Evolutionary conservation across 148 eudicot species (phyloP).

Genomic region (Chenopodium berlandieri): DNA sequence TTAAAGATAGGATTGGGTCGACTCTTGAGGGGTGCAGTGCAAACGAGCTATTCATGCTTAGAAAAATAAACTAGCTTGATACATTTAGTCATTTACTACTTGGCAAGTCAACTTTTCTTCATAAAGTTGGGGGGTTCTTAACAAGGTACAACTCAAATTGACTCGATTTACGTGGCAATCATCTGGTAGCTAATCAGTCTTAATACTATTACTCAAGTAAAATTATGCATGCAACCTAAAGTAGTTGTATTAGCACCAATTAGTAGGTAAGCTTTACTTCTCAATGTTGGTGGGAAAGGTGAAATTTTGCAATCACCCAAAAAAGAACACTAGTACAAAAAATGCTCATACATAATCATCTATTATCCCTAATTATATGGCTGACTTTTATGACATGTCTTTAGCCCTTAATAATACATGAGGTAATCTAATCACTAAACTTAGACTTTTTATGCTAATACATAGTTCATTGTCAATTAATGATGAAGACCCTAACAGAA

Average conservation of each 20-base stretch:
- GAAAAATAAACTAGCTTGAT: too few species aligned
- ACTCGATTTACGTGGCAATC: too few species aligned
- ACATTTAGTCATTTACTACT: too few species aligned
- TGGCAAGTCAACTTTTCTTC: too few species aligned
- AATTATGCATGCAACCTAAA: neutral
- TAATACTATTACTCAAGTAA: too few species aligned
- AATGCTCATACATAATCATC: neutral
- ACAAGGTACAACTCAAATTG: too few species aligned
- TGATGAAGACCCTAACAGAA: conserved; percentile 14
- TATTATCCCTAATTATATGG: neutral
- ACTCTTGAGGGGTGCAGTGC: too few species aligned
- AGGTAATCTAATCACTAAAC: neutral
- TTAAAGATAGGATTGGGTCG: too few species aligned
- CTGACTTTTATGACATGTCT: neutral
- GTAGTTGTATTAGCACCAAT: neutral
- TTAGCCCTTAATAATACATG: neutral
- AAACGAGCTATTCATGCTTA: too few species aligned
- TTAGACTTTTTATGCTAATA: neutral
- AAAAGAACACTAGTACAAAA: neutral
- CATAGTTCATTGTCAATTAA: neutral
- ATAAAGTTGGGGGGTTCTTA: too few species aligned
- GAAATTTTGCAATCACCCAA: neutral
- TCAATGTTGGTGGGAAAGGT: conserved; percentile 12
- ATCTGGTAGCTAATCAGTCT: too few species aligned
- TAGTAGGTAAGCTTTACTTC: neutral